These are phyloP conservation scores for Zelopaecilomyces penicillatus DNA, from an alignment of 2,329 filamentous ascomycete species.

Conservation along the genomic window DNA sequence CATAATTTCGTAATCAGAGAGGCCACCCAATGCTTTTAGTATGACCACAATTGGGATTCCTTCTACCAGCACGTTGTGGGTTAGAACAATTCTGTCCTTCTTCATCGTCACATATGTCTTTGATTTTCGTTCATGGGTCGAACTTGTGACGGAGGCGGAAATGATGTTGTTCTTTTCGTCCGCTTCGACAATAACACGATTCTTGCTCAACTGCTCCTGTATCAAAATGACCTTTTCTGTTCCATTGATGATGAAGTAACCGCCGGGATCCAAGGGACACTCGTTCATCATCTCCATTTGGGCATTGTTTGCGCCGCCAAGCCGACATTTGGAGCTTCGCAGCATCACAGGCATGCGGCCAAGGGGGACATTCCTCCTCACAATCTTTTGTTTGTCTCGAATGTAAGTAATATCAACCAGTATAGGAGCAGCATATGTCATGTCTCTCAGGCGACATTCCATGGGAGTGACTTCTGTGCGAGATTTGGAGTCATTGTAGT, in stretches of 20 bases:
- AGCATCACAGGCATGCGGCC: conserved; percentile 95
- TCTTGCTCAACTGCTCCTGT: conserved; percentile 98
- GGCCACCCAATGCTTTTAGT: conserved; percentile 85
- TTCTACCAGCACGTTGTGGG: conserved; percentile 89
- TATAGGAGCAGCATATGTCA: conserved; percentile 96
- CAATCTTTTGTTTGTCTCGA: conserved; percentile 66
- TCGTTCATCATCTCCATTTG: conserved; percentile 92
- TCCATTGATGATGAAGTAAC: conserved; percentile 95
- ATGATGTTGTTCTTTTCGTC: conserved; percentile 88
- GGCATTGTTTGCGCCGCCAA: conserved; percentile 73
- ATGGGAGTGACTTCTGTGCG: conserved; percentile 79
- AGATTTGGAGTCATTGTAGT: conserved; percentile 62
- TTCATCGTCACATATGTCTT: conserved; percentile 95
- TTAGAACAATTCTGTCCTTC: conserved; percentile 81
- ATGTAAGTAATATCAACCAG: conserved; percentile 88
- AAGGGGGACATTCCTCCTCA: conserved; percentile 69
- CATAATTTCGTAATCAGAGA: conserved; percentile 92
- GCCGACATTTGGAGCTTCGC: conserved; percentile 84
- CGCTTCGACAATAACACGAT: conserved; percentile 93
- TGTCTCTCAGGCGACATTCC: conserved; percentile 90
- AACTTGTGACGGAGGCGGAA: conserved; percentile 93
- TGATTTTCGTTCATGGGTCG: conserved; percentile 93
- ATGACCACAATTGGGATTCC: conserved; percentile 92
- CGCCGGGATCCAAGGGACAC: conserved; percentile 90
- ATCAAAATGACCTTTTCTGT: conserved; percentile 98